Evolutionary conservation across 176 grass and related monocot genomes (phyloP).

Genomic region (Paspalum vaginatum): DNA sequence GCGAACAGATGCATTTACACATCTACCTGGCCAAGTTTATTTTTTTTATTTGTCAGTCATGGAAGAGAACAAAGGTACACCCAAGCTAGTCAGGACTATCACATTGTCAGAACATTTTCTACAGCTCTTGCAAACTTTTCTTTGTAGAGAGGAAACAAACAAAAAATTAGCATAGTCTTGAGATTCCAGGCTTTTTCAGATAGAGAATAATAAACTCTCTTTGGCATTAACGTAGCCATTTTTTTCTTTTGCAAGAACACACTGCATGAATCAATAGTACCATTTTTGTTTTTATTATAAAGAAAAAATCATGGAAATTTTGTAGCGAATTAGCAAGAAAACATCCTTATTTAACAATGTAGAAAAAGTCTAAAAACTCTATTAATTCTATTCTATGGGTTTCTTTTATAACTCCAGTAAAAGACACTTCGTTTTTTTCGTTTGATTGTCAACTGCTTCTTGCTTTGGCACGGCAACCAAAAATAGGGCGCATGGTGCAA

Average conservation of each 20-base stretch:
- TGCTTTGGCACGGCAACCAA: neutral
- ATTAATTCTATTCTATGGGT: neutral
- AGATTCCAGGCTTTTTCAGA: constrained; percentile 9
- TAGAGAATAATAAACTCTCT: neutral
- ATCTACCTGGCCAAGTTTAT: neutral
- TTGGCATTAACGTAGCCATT: neutral
- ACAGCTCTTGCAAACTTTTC: neutral
- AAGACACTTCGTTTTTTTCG: neutral
- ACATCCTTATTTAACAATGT: constrained; percentile 20
- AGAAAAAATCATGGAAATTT: neutral
- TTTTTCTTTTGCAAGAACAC: neutral
- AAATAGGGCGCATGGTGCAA: constrained; percentile 20
- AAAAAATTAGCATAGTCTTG: constrained; percentile 19
- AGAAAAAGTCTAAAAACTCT: neutral
- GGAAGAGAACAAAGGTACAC: constrained; percentile 15
- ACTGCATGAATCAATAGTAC: neutral
- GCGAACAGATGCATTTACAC: neutral
- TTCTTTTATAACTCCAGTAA: constrained; percentile 11
- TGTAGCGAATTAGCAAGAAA: neutral
- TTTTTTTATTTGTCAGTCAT: constrained; percentile 1
- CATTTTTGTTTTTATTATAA: neutral
- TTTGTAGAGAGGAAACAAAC: constrained; percentile 20
- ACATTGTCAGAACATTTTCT: constrained; percentile 16
- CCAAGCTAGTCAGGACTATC: constrained; percentile 1
- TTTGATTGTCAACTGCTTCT: neutral